Evolutionary conservation across 345 rosid genomes (phyloP).

Genomic region (Boechera retrofracta): DNA sequence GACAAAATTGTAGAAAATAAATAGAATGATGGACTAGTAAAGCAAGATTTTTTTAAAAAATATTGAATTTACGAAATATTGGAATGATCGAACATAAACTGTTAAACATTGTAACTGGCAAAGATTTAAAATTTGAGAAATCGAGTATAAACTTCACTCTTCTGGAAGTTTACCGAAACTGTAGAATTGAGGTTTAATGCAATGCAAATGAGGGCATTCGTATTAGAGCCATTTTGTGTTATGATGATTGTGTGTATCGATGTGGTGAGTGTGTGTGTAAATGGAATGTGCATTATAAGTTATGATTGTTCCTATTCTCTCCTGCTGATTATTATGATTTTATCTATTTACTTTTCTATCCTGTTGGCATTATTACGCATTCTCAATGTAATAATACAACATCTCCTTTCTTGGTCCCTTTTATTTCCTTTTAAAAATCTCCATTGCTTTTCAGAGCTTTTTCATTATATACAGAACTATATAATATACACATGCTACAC

Average conservation of each 20-base stretch:
- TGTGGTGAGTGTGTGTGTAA: constrained; percentile 12
- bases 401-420: constrained; percentile 42
- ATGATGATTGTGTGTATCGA: constrained; percentile 6
- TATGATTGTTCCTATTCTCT: constrained; percentile 34
- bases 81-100: neutral
- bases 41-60: neutral
- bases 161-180: no score
- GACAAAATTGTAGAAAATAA: no score
- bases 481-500: constrained; percentile 20
- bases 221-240: constrained; percentile 5
- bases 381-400: constrained; percentile 47
- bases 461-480: constrained; percentile 10
- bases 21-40: neutral
- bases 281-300: constrained; percentile 39
- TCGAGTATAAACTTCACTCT: no score
- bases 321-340: constrained; percentile 30
- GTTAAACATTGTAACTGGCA: neutral
- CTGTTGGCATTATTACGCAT: constrained; percentile 50
- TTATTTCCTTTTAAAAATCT: constrained; percentile 31
- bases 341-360: constrained; percentile 8
- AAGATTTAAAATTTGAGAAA: no score
- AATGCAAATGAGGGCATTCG: constrained; percentile 7
- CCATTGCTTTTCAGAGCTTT: constrained; percentile 29
- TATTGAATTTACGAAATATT: neutral
- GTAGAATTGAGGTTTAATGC: neutral